Evolutionary conservation across 371 early-diverging fungal species (phyloP).

Genomic region (Mucor circinelloides): DNA sequence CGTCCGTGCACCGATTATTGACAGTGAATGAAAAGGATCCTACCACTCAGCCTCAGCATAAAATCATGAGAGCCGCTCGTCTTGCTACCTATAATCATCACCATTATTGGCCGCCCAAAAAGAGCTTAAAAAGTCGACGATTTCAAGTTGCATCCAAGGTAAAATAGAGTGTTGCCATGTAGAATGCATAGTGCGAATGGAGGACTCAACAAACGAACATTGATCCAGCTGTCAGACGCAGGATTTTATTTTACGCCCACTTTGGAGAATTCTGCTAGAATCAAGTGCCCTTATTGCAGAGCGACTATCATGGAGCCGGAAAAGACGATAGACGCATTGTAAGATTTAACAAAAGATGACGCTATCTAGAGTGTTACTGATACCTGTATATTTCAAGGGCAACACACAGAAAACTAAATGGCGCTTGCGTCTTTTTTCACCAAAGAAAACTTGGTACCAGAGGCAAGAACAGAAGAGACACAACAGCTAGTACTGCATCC

Average conservation of each 20-base stretch:
- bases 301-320: conserved; percentile 8
- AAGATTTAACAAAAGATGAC: conserved; percentile 1
- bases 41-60: conserved; percentile 7
- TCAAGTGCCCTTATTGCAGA: conserved; percentile 36
- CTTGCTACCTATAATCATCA: conserved; percentile 30
- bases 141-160: conserved; percentile 23
- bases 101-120: conserved; percentile 35
- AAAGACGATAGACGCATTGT: conserved; percentile 17
- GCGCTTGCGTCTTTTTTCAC: conserved; percentile 10
- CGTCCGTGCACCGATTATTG: not conserved
- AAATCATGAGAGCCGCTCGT: conserved; percentile 22
- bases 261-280: conserved; percentile 1
- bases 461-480: not conserved
- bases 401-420: conserved; percentile 1
- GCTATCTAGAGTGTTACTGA: no score
- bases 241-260: conserved; percentile 37
- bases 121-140: not conserved
- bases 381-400: not conserved
- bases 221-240: conserved; percentile 33
- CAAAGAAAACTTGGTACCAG: not conserved
- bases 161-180: not conserved
- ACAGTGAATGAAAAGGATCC: not conserved
- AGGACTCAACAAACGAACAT: not conserved
- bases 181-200: not conserved
- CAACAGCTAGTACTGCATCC: not conserved